Evolutionary conservation across 192 early-diverging fungal genomes (phyloP).

Genomic region (Mortierella hygrophila): DNA sequence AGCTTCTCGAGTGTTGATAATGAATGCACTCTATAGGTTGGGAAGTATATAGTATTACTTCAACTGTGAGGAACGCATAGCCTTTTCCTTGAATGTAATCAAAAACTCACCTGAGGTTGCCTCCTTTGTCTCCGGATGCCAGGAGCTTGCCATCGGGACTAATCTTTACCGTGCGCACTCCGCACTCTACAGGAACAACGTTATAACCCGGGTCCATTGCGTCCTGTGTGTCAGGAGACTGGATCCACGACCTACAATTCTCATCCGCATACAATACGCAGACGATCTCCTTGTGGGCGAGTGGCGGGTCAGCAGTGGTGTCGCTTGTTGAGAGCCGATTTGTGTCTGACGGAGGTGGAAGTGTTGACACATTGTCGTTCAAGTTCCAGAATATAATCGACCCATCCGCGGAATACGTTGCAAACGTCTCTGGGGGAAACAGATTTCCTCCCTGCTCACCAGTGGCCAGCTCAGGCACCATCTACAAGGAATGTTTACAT

Average conservation of each 20-base stretch:
- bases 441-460: not conserved
- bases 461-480: conserved; percentile 45
- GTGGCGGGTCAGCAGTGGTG: not conserved
- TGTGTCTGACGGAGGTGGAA: not conserved
- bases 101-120: conserved; percentile 69
- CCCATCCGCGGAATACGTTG: conserved; percentile 81
- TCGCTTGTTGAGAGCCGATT: not conserved
- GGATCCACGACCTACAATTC: conserved; percentile 39
- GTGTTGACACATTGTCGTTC: conserved; percentile 46
- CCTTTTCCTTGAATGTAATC: not conserved
- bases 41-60: not conserved
- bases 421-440: conserved; percentile 73
- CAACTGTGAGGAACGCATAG: not conserved
- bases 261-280: conserved; percentile 53
- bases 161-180: conserved; percentile 76
- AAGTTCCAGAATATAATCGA: conserved; percentile 87
- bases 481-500: conserved; percentile 22
- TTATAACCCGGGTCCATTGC: conserved; percentile 53
- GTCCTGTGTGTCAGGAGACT: conserved; percentile 26
- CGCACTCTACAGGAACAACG: conserved; percentile 62
- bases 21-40: conserved; percentile 65
- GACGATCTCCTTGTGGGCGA: conserved; percentile 33
- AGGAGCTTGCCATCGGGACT: conserved; percentile 73
- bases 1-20: conserved; percentile 71
- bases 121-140: conserved; percentile 80